These are phyloP conservation scores for Gonapodya sp. DNA, from an alignment of 192 early-diverging fungal genomes.

Conservation along the genomic window DNA sequence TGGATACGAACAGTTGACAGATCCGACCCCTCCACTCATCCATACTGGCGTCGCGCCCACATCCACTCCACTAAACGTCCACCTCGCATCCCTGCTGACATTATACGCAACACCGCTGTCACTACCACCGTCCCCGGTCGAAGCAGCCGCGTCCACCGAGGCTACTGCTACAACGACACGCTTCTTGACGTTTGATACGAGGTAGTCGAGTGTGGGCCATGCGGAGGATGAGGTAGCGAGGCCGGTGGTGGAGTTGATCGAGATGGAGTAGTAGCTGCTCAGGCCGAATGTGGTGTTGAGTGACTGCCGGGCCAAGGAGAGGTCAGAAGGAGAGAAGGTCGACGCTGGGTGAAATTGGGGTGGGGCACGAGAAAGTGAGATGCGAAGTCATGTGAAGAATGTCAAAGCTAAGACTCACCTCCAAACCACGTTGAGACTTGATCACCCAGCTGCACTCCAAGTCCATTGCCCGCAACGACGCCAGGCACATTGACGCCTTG, in stretches of 20 bases:
- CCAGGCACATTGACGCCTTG: not conserved
- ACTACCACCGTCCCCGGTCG: not conserved
- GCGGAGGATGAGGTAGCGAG: not conserved
- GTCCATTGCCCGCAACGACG: not conserved
- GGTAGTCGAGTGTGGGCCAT: not conserved
- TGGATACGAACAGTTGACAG: not conserved
- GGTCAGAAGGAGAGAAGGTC: conserved; percentile 8
- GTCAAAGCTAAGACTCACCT: not conserved
- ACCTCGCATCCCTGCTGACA: not conserved
- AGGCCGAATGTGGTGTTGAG: conserved; percentile 7
- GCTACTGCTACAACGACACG: not conserved
- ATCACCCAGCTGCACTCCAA: not conserved
- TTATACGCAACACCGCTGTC: not conserved
- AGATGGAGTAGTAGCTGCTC: not conserved
- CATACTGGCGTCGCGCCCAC: not conserved
- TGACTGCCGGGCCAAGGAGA: not conserved
- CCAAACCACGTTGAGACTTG: not conserved
- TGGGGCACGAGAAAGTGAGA: too few species aligned
- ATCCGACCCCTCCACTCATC: not conserved
- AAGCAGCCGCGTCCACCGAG: not conserved
- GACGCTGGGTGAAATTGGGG: not conserved
- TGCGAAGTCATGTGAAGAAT: too few species aligned
- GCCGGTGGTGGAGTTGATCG: not conserved
- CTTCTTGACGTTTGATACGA: not conserved
- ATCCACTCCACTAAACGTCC: not conserved